Conservation (phyloP, 2,329 filamentous ascomycete species). For the Lachnellula arida region DNA sequence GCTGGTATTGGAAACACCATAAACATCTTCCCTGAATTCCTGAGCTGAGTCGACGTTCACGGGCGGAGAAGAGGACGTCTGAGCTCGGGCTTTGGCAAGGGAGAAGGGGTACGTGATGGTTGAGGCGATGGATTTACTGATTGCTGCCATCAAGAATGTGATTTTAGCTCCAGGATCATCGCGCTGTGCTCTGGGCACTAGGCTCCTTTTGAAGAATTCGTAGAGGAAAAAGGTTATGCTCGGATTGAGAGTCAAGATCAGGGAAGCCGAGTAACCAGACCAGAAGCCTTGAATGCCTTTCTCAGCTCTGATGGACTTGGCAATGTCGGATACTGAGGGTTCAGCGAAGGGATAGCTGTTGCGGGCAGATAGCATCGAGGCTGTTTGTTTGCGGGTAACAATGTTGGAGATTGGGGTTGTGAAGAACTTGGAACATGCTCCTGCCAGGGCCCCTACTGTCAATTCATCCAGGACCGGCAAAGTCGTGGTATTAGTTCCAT, state of each 20-base stretch:
- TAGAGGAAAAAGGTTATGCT: conserved; percentile 83
- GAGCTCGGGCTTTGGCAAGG: conserved; percentile 74
- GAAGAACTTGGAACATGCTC: conserved; percentile 67
- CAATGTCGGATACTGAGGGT: conserved; percentile 48
- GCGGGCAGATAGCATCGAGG: conserved; percentile 44
- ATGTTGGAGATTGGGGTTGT: conserved; percentile 80
- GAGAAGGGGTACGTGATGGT: conserved; percentile 80
- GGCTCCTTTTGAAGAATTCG: conserved; percentile 58
- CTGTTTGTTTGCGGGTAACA: conserved; percentile 75
- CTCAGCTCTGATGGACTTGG: conserved; percentile 58
- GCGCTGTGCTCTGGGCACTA: conserved; percentile 50
- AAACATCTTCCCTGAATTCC: conserved; percentile 28
- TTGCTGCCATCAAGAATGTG: conserved; percentile 65
- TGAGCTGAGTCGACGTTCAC: conserved; percentile 27
- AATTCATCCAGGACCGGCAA: conserved; percentile 69
- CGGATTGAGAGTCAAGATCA: conserved; percentile 80
- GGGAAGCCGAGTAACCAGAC: conserved; percentile 78
- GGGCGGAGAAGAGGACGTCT: conserved; percentile 48
- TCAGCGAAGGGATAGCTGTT: conserved; percentile 24
- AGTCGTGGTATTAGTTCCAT: conserved; percentile 32
- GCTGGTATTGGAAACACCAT: conserved; percentile 30
- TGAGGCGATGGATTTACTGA: conserved; percentile 74
- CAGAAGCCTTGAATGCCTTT: conserved; percentile 74
- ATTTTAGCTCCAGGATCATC: conserved; percentile 47
- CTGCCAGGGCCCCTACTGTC: conserved; percentile 66